A percentile compares a stretch with the other conserved stretches of the same genome.
Conservation (phyloP, 2,329 filamentous ascomycete genomes). For the Ophiosphaerella herpotricha region DNA sequence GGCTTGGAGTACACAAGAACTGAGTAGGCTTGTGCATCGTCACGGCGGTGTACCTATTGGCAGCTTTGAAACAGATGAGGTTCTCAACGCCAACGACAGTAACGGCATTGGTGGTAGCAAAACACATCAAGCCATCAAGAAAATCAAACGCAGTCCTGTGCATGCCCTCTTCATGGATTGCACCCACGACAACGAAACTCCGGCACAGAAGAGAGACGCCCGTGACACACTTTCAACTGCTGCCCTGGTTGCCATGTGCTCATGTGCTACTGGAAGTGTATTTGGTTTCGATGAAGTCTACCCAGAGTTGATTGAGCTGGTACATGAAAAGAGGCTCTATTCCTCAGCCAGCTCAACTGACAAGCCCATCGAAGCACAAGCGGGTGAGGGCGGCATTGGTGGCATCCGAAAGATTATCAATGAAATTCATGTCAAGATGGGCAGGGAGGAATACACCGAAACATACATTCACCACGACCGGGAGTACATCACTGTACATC, state of each 20-base stretch:
- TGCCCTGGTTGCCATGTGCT: constrained; percentile 93
- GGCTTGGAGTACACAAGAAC: constrained; percentile 90
- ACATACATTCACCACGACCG: constrained; percentile 96
- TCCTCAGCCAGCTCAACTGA: constrained; percentile 72
- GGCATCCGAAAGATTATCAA: constrained; percentile 92
- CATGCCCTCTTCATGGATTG: constrained; percentile 99
- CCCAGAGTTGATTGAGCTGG: constrained; percentile 88
- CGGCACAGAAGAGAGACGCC: constrained; percentile 91
- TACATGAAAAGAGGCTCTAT: constrained; percentile 85
- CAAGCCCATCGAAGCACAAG: constrained; percentile 64
- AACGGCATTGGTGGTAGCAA: constrained; percentile 22
- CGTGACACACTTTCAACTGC: constrained; percentile 93
- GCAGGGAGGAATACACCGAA: constrained; percentile 90
- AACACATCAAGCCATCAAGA: constrained; percentile 69
- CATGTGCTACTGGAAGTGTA: constrained; percentile 90
- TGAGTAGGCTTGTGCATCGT: constrained; percentile 89
- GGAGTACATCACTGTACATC: constrained; percentile 94
- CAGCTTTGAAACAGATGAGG: constrained; percentile 93
- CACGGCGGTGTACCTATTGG: constrained; percentile 94
- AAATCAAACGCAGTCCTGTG: constrained; percentile 84
- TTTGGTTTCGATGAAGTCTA: constrained; percentile 99
- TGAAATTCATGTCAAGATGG: constrained; percentile 93
- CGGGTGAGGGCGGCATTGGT: constrained; percentile 82
- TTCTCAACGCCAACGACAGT: constrained; percentile 64
- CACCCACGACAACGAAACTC: constrained; percentile 97